phyloP scores from a whole-genome alignment of 345 rosid species.

The Erodium maritimum region DNA sequence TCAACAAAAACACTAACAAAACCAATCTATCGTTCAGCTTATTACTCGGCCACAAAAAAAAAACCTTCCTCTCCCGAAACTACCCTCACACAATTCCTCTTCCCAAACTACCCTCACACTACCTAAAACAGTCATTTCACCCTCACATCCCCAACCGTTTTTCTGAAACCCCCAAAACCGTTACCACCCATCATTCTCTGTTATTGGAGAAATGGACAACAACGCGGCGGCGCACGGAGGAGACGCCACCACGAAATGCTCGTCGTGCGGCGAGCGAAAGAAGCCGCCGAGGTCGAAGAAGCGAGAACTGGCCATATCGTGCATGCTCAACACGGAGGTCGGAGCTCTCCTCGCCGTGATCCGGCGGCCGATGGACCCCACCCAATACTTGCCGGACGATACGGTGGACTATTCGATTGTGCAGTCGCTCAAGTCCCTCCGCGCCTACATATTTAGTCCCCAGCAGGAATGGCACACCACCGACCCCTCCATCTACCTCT shows the following conservation, averaged over 20 bases:
- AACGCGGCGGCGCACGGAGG: constrained; percentile 11
- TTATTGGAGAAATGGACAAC: background rate
- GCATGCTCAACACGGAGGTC: constrained; percentile 91
- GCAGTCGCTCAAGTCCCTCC: constrained; percentile 65
- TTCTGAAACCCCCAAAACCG: background rate
- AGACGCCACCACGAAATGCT: background rate
- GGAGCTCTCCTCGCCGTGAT: constrained; percentile 75
- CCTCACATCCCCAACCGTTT: constrained; percentile 4
- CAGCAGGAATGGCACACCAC: constrained; percentile 73
- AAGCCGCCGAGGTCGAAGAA: constrained; percentile 18
- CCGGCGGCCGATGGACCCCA: constrained; percentile 41
- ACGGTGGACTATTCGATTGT: constrained; percentile 33
- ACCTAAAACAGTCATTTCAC: background rate
- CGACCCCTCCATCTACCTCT: constrained; percentile 68
- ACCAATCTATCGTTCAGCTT: no score
- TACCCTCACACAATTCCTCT: no score
- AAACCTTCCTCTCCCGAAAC: no score
- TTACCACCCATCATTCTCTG: no score
- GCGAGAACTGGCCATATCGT: constrained; percentile 58
- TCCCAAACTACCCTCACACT: background rate
- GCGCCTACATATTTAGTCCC: constrained; percentile 78
- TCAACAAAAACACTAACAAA: no score
- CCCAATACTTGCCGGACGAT: constrained; percentile 37
- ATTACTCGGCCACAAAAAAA: no score
- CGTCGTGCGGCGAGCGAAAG: constrained; percentile 11